Percentiles rank a stretch among this genome's conserved stretches.
phyloP scores from a whole-genome alignment of 805 yeast genomes.

The Torulaspora maleeae region DNA sequence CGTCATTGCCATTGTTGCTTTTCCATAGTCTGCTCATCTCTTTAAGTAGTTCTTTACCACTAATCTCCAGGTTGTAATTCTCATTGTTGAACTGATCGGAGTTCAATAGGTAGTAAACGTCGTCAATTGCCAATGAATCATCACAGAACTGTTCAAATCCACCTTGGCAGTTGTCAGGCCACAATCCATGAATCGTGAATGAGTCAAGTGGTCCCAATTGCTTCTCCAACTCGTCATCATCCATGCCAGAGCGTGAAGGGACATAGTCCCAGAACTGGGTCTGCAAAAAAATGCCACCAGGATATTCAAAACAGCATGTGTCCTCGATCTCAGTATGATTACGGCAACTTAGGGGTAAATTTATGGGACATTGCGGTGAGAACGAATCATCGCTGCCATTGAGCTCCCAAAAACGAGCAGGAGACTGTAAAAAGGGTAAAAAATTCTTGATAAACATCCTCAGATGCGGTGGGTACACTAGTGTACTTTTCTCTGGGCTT shows the following conservation, averaged over 20 bases:
- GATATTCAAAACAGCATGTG: conserved; percentile 79
- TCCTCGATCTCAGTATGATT: conserved; percentile 52
- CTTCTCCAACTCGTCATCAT: conserved; percentile 24
- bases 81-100: conserved; percentile 23
- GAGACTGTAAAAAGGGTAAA: conserved; percentile 85
- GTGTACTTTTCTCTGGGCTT: not conserved
- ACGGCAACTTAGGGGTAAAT: conserved; percentile 57
- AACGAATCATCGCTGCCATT: conserved; percentile 40
- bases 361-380: conserved; percentile 45
- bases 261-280: conserved; percentile 92
- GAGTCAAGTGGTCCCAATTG: conserved; percentile 59
- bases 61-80: conserved; percentile 29
- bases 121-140: conserved; percentile 47
- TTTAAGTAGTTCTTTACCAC: conserved; percentile 49
- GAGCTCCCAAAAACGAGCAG: conserved; percentile 98
- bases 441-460: conserved; percentile 9
- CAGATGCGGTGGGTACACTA: not conserved
- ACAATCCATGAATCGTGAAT: conserved; percentile 80
- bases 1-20: conserved; percentile 63
- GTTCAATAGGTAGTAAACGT: conserved; percentile 45
- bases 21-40: conserved; percentile 68
- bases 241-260: conserved; percentile 43
- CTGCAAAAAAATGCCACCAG: conserved; percentile 76
- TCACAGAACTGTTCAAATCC: conserved; percentile 77
- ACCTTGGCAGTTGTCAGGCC: conserved; percentile 90